Evolutionary conservation across 305 asterid genomes (phyloP).

Genomic region (Fraxinus platypoda): DNA sequence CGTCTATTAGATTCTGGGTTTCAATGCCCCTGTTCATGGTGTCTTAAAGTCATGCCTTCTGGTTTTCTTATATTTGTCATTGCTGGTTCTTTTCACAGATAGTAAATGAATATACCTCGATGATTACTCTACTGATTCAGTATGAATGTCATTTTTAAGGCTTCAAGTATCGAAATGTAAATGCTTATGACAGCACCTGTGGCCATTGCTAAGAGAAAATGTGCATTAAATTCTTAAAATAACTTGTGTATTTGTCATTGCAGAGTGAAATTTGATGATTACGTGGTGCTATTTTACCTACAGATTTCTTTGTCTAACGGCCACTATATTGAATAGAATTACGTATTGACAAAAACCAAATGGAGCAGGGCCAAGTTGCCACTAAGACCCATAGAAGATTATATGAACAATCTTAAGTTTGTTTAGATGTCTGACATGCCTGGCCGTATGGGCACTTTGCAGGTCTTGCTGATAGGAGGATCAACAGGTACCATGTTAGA

Average conservation of each 20-base stretch:
- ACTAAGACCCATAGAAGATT: neutral
- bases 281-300: neutral
- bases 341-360: neutral
- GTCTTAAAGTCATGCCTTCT: neutral
- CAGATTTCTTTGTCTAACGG: neutral
- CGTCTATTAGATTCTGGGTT: neutral
- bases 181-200: neutral
- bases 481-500: constrained; percentile 99
- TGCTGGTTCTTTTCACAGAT: neutral
- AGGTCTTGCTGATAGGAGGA: constrained; percentile 98
- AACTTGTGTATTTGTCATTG: neutral
- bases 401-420: neutral
- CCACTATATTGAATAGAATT: neutral
- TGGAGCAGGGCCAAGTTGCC: neutral
- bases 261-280: neutral
- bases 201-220: neutral
- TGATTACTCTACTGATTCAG: neutral
- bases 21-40: neutral
- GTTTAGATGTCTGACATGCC: constrained; percentile 5
- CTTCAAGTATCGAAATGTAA: neutral
- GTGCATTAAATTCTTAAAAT: neutral
- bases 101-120: neutral
- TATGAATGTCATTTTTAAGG: neutral
- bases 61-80: neutral
- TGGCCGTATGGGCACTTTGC: constrained; percentile 27